Evolutionary conservation across 2,329 filamentous ascomycete genomes (phyloP), one percentile per base, ranked within the genome.

Genomic region (Botrytis paeoniae): DNA sequence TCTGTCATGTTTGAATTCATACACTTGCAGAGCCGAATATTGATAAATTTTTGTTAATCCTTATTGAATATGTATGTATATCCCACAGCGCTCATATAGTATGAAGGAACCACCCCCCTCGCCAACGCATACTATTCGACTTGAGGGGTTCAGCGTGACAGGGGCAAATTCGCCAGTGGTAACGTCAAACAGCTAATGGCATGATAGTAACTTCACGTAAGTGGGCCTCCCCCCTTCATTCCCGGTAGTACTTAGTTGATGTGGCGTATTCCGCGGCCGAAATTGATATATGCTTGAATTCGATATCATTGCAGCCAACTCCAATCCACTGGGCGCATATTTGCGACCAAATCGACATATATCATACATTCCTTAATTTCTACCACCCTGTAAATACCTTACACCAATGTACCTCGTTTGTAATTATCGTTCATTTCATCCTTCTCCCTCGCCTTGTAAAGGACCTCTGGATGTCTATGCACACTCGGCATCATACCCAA

Each of bases 401-500:
- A 69, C 39, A 57, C 48, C 35, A 57, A 12, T 29, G 16, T 20
- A 43, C 48, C 65, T 43, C 32, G 25, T 32, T 32, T 57, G n/a
- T 57, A 69, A 29, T 69, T 57, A 22, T 69, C 65, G n/a, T 72
- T 63, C 62, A 25, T 45, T 32, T 39, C 37, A 25, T n/a, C 35
- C 61, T 61, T 77, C 25, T 61, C 57, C 25, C 66, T 54, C 29
- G 69, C 62, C 70, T 76, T 78, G 43, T 80, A 78, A 41, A 97
- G 82, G 73, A 97, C 86, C 82, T 97, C 93, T 5, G 96, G 96
- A 84, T 99, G 96, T 77, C 86, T 86, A 84, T 99, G 93, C 72
- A 97, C 92, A 81, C 91, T 97, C 37, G 96, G 96, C 87, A 98
- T 94, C 74, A 98, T 85, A 25, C 96, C 96, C 80, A 98, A 87